Conservation (phyloP, 2,329 filamentous ascomycete genomes). For the Chaetothyriales sp. region DNA sequence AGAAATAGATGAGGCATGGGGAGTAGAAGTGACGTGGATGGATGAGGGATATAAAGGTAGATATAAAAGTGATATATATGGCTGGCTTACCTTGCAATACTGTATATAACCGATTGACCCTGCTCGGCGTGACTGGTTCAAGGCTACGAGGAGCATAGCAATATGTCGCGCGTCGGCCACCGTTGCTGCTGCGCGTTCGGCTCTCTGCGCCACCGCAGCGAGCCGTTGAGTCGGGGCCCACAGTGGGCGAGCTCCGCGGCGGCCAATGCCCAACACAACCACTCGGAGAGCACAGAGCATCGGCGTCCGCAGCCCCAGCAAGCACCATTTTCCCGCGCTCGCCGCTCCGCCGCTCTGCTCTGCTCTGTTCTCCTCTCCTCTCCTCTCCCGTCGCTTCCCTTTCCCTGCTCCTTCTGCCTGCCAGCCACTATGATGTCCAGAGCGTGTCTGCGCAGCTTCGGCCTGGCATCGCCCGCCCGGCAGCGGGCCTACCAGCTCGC, state of each 20-base stretch:
- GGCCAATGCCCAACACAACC: too few relatives aligned
- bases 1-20: too few relatives aligned
- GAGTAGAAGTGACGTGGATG: too few relatives aligned
- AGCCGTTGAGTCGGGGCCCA: not conserved
- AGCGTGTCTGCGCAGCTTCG: conserved; percentile 17
- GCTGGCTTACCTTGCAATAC: too few relatives aligned
- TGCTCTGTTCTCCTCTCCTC: not conserved
- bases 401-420: not conserved
- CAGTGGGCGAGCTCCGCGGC: too few relatives aligned
- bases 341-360: not conserved
- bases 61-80: not conserved
- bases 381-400: not conserved
- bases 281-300: not conserved
- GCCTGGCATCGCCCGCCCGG: conserved; percentile 23
- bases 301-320: not conserved
- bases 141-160: too few relatives aligned
- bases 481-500: conserved; percentile 35
- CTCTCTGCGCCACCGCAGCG: not conserved
- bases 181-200: not conserved
- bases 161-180: not conserved
- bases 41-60: not conserved
- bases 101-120: too few relatives aligned
- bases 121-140: too few relatives aligned
- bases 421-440: conserved; percentile 15
- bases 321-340: not conserved